Base-by-base conservation (phyloP, 139 green algal species). In the Medakamo hakoo region DNA sequence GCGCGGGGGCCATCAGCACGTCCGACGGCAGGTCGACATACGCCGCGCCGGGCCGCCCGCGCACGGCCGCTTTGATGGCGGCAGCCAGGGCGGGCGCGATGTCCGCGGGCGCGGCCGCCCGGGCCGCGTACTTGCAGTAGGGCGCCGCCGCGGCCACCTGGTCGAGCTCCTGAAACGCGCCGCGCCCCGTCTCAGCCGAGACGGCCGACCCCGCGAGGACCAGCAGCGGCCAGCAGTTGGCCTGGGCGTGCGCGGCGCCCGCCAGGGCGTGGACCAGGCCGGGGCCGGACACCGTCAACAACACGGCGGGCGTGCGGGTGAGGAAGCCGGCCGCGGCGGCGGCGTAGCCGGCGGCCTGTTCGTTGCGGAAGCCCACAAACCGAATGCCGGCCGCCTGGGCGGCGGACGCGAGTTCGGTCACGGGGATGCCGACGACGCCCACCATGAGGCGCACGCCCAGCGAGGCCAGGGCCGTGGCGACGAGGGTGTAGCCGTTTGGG, bases 281-380 rank as follows among this genome's bases (percentile, higher is more conserved):
- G 60, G 4, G 86, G 86, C 86, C 86, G 1, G 79, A 88, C 56
- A 94, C 86, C 1, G 86, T 94, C 58, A 94, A 75, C 71, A 94
- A 72, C 56, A 81, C 78, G 0, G 78, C 86, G 0, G 86, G 86
- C 1, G 66, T 64, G 25, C 86, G 84, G 0, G 79, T 85, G 3
- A 94, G 70, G 70, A 78, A 94, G 4, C 86, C 86, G 18, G 71
- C 65, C 16, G 81, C 79, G 1, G 77, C 80, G 25, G 86, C 86
- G 0, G 86, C 86, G 63, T 93, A 94, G 23, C 86, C 86, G 18
- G 86, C 86, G 20, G 86, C 76, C 71, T 94, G 86, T 75, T 94
- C 86, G 66, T 94, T 94, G 57, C 82, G 76, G 63, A 87, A 88
- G 48, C 68, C 67, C 24, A 94, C 78, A 68, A 81, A 94, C 20